Base-by-base conservation (phyloP, 2,329 filamentous ascomycete species). In the Phyllosticta citribraziliensis region DNA sequence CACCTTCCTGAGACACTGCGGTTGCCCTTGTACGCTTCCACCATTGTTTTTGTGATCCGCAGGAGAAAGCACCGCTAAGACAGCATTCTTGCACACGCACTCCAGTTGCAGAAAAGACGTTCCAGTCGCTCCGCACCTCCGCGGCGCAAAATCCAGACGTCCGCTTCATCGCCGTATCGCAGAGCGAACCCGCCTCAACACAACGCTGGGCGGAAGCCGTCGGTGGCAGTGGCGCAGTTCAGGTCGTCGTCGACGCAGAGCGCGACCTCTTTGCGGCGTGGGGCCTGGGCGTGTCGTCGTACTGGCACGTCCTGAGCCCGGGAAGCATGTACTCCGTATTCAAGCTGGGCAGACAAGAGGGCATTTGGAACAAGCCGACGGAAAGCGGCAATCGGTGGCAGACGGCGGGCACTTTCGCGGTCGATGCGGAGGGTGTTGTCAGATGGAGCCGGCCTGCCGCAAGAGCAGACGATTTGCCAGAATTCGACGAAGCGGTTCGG, bases 371-470 rank as follows among this genome's bases (percentile, higher is more conserved):
- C 69, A 74, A 82, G 24, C 78, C 83, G 2, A 85, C 84, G 2
- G 83, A 87, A 72, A 87, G 82, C 68, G 87, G 87, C 50, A 84
- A 75, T 65, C 74, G 85, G 58, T 90, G 87, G 87, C 87, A 90
- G 78, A 86, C 76, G 25, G 78, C 81, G 54, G 87, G 87, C 27
- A 82, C 81, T 27, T 90, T 85, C 73, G 85, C 82, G 2, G 73
- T 87, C 27, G 83, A 85, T 68, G 68, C 67, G 5, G 70, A 76
- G 27, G 83, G 83, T 2, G 67, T 74, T 12, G 78, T 87, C 3
- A 75, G 73, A 59, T 87, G 83, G 82, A 75, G 73, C 4, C 73
- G 76, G 60, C 72, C 79, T 63, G 77, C 78, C 12, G 66, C 66
- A 58, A 75, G 77, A 24, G 79, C 83, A 27, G 80, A 82, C 68